These are phyloP conservation scores for Xylaria curta DNA, from an alignment of 495 filamentous ascomycete genomes.

Conservation along the genomic window DNA sequence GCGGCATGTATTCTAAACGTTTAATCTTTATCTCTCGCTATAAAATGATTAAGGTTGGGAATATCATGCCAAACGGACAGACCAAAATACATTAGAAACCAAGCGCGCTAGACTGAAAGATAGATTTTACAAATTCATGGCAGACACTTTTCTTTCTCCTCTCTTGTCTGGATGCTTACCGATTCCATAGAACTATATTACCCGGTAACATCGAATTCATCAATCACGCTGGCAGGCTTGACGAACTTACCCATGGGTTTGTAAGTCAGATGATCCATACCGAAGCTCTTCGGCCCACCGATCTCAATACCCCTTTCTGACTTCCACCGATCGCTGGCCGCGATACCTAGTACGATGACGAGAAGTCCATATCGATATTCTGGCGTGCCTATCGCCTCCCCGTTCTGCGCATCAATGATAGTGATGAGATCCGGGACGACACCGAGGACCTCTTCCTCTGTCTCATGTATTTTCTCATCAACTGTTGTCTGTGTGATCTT, in stretches of 20 bases:
- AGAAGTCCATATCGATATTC: conserved; percentile 67
- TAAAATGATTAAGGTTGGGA: background rate
- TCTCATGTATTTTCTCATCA: conserved; percentile 36
- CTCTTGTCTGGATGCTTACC: background rate
- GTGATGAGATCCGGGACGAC: conserved; percentile 67
- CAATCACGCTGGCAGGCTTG: conserved; percentile 59
- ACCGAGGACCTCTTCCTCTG: conserved; percentile 56
- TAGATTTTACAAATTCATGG: background rate
- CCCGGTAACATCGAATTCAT: conserved; percentile 54
- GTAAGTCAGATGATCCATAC: conserved; percentile 56
- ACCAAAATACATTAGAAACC: background rate
- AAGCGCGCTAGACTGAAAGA: background rate
- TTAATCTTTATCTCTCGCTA: background rate
- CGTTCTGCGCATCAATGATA: conserved; percentile 65
- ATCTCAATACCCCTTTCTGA: conserved; percentile 57
- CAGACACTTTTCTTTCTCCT: background rate
- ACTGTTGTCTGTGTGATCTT: conserved; percentile 35
- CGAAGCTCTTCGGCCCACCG: conserved; percentile 60
- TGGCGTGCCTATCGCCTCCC: conserved; percentile 64
- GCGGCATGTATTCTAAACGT: background rate
- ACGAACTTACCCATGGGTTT: conserved; percentile 55
- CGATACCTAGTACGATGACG: conserved; percentile 63
- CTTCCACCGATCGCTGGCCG: conserved; percentile 64
- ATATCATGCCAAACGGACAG: background rate
- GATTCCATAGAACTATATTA: conserved; percentile 31